phyloP scores from a whole-genome alignment of 1,139 yeast species.

The Lizanozyma gosingica region DNA sequence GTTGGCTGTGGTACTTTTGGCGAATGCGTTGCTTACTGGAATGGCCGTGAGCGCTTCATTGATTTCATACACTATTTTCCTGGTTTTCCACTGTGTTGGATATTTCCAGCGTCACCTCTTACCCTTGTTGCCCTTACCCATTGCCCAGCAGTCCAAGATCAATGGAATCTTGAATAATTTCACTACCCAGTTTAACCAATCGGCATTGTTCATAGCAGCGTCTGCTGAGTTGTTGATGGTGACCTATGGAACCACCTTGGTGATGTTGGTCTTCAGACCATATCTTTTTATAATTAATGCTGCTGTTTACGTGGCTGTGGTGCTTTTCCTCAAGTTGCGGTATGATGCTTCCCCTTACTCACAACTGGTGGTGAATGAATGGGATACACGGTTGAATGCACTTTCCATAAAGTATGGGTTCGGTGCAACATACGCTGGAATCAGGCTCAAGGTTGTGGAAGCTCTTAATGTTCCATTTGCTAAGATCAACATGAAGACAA shows the following conservation, averaged over 20 bases:
- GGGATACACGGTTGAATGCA: slow-evolving; percentile 12
- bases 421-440: neutral
- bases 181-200: slow-evolving; percentile 25
- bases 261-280: neutral
- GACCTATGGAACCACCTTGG: neutral
- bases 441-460: neutral
- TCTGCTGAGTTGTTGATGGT: slow-evolving; percentile 23
- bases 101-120: slow-evolving; percentile 29
- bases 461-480: neutral
- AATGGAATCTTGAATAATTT: slow-evolving; percentile 20
- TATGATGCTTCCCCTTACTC: slow-evolving; percentile 26
- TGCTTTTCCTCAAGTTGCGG: slow-evolving; percentile 30
- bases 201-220: slow-evolving; percentile 33
- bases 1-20: slow-evolving; percentile 18
- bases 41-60: slow-evolving; percentile 18
- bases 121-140: slow-evolving; percentile 12
- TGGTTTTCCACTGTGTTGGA: slow-evolving; percentile 29
- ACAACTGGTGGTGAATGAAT: slow-evolving; percentile 22
- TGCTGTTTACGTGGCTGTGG: slow-evolving; percentile 15
- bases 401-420: neutral
- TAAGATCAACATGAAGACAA: neutral
- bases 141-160: slow-evolving; percentile 14
- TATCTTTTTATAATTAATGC: slow-evolving; percentile 3
- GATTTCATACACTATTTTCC: slow-evolving; percentile 28
- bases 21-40: neutral